phyloP scores from a whole-genome alignment of 2,329 filamentous ascomycete species.

The Colletotrichum horii region DNA sequence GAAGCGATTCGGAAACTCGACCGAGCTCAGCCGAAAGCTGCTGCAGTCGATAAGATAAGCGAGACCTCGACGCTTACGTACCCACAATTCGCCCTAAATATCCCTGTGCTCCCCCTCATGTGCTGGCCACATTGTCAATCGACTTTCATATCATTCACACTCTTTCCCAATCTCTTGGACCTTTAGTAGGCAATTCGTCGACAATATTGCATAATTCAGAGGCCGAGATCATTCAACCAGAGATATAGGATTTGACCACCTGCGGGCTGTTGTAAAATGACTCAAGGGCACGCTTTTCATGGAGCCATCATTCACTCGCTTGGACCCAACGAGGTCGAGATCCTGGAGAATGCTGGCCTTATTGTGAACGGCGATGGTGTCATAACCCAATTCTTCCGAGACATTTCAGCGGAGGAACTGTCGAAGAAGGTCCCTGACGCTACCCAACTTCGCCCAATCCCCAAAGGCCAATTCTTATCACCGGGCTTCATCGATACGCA shows the following conservation, averaged over 20 bases:
- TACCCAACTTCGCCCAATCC: constrained; percentile 33
- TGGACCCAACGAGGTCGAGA: constrained; percentile 33
- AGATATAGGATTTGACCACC: neutral
- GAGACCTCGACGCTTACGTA: neutral
- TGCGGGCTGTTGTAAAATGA: neutral
- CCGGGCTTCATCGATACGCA: constrained; percentile 71
- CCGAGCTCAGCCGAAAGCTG: constrained; percentile 2
- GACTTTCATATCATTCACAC: neutral
- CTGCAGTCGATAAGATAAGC: neutral
- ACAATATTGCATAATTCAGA: too few species aligned
- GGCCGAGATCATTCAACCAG: neutral
- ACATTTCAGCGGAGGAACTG: neutral
- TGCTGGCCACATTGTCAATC: neutral
- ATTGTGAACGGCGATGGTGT: constrained; percentile 28
- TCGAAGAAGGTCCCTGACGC: neutral
- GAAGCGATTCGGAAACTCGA: neutral
- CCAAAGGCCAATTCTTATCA: constrained; percentile 55
- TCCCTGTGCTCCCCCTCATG: neutral
- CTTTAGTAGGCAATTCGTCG: too few species aligned
- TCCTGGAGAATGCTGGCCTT: constrained; percentile 43
- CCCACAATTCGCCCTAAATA: neutral
- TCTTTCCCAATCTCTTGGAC: neutral
- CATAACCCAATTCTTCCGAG: constrained; percentile 28
- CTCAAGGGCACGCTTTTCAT: constrained; percentile 33
- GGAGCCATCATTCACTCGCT: constrained; percentile 48